These are phyloP conservation scores for Tillandsia fasciculata DNA, from an alignment of 176 grass and related monocot genomes.

Conservation along the genomic window DNA sequence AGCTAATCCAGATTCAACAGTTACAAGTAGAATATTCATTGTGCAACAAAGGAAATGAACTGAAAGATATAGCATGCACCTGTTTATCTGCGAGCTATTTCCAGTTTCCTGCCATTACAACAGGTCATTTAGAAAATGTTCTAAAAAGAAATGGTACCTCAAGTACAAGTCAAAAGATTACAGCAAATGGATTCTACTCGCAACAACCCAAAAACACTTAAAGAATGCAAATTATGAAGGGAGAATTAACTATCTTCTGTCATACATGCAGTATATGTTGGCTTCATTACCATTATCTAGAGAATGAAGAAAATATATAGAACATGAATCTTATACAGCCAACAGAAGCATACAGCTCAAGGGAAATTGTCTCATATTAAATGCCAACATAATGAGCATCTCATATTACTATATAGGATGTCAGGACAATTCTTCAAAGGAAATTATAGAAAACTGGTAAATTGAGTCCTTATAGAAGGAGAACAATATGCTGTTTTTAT, in stretches of 20 bases:
- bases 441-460: no score
- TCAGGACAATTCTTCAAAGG: no score
- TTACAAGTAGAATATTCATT: slow-evolving; percentile 12
- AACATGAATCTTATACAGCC: no score
- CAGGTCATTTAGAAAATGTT: slow-evolving; percentile 18
- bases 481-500: no score
- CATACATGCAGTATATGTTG: no score
- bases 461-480: no score
- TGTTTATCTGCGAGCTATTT: slow-evolving; percentile 73
- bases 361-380: no score
- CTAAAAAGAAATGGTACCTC: slow-evolving; percentile 9
- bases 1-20: not conserved
- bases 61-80: slow-evolving; percentile 40
- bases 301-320: not conserved
- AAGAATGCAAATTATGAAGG: not conserved
- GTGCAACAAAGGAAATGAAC: slow-evolving; percentile 25
- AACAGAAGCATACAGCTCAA: no score
- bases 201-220: not conserved
- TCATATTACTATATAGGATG: no score
- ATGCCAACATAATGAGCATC: no score
- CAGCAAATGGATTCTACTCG: not conserved
- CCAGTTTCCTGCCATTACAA: slow-evolving; percentile 78
- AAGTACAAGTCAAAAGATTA: not conserved
- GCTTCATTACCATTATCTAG: no score
- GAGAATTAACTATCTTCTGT: no score